Base-by-base conservation (phyloP, 306 rosid species). In the Nissolia schottii region DNA sequence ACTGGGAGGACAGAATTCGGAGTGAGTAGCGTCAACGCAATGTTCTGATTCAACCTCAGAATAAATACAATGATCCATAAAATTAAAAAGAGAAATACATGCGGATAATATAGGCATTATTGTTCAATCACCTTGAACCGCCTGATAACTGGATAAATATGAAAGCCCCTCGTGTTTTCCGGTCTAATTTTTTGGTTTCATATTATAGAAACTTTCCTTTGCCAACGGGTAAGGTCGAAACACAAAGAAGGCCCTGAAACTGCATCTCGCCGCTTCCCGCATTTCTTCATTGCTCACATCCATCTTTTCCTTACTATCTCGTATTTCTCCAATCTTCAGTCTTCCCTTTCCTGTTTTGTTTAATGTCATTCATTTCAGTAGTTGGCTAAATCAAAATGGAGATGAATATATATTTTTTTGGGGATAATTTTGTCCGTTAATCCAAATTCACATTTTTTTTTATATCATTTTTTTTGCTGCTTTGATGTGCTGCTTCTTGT, bases 321-420 rank as follows among this genome's bases (percentile, higher is more conserved):
- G 69, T 71, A 78, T 6, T 74, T 71, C 28, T 18, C 78, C 53
- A 32, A 53, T 63, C 77, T 71, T 45, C 46, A 57, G 18, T 56
- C 37, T 35, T 58, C 15, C 41, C 15, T 37, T 15, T 8, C 4
- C 11, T 23, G 16, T n/a, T 57, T 24, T 15, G 0, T 43, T 23
- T 64, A 1, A 24, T 37, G 12, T 19, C 48, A 13, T 28, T 72
- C 22, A 60, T 8, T 28, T 72, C 22, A 60, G 14, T 32, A 38
- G 23, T 58, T 72, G 23, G 2, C 22, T 59, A 51, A 48, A 34
- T 34, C 50, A 20, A 68, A 68, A 50, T 49, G 23, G 0, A 38
- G 7, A 13, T 34, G 23, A 10, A 18, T 57, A 1, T 22, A 4
- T 11, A 50, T 7, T 20, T 68, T 34, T 72, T 22, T 1, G 5